Conservation (phyloP, 768 basidiomycete species). For the Coprinopsis cinerea region DNA sequence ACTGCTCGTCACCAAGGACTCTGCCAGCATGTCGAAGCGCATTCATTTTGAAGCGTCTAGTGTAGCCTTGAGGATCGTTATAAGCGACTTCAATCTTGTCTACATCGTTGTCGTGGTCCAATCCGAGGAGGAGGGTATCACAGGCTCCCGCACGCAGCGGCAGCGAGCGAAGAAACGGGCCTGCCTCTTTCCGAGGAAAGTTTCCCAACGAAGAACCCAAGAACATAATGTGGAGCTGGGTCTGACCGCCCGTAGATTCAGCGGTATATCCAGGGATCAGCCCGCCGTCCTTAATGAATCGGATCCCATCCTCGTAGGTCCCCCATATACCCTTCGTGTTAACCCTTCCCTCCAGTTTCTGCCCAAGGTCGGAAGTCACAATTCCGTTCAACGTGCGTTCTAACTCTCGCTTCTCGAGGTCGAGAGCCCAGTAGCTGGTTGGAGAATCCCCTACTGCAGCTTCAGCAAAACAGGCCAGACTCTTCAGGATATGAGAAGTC, state of each 20-base stretch:
- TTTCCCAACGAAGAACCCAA: conserved; percentile 91
- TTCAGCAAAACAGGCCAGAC: conserved; percentile 55
- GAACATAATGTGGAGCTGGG: conserved; percentile 66
- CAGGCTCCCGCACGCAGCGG: conserved; percentile 69
- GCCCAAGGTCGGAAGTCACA: conserved; percentile 54
- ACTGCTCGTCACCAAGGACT: conserved; percentile 55
- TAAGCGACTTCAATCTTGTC: conserved; percentile 79
- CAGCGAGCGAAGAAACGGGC: conserved; percentile 67
- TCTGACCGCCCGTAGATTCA: conserved; percentile 5
- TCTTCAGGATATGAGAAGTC: conserved; percentile 76
- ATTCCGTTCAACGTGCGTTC: conserved; percentile 72
- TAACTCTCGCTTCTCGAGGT: conserved; percentile 84
- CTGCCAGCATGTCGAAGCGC: conserved; percentile 66
- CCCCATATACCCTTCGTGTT: conserved; percentile 81
- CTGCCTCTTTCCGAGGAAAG: conserved; percentile 66
- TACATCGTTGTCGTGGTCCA: conserved; percentile 77
- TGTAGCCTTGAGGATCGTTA: conserved; percentile 72
- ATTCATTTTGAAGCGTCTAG: conserved; percentile 79
- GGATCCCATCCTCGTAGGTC: conserved; percentile 85
- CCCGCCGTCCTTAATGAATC: conserved; percentile 66
- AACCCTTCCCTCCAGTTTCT: conserved; percentile 62
- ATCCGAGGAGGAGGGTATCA: conserved; percentile 85
- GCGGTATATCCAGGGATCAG: conserved; percentile 26
- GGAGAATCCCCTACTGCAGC: conserved; percentile 32
- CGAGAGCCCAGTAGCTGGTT: conserved; percentile 89